A percentile compares a stretch with the other conserved stretches of the same genome.
These are phyloP conservation scores for Debaryomyces singareniensis DNA, from an alignment of 1,139 yeast species.

Conservation along the genomic window DNA sequence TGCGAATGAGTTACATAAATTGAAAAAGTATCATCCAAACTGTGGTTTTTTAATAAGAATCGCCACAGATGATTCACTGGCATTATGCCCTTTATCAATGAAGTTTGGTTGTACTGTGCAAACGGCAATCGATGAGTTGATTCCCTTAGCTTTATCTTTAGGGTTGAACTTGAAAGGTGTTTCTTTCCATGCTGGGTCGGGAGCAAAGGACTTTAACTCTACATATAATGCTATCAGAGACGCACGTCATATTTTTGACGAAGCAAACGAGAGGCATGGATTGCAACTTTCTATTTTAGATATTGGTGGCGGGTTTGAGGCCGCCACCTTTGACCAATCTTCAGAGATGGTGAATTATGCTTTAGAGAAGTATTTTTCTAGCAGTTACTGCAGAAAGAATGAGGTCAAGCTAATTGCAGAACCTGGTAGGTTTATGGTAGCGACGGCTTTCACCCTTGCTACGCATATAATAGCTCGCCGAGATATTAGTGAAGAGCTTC, in stretches of 20 bases:
- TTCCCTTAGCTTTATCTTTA: constrained; percentile 57
- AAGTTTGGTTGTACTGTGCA: constrained; percentile 79
- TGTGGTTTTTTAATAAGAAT: constrained; percentile 73
- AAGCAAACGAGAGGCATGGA: constrained; percentile 40
- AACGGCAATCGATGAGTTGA: constrained; percentile 45
- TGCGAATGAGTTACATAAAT: constrained; percentile 73
- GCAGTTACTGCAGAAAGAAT: constrained; percentile 17
- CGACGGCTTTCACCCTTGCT: constrained; percentile 81
- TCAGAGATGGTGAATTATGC: constrained; percentile 54
- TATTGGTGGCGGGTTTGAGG: constrained; percentile 92
- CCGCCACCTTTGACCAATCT: constrained; percentile 56
- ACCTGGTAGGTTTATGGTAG: constrained; percentile 89
- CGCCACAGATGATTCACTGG: constrained; percentile 83
- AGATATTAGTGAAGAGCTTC: constrained; percentile 18
- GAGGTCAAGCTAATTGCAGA: constrained; percentile 72
- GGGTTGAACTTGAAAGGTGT: constrained; percentile 71
- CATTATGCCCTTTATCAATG: constrained; percentile 81
- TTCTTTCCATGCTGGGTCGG: constrained; percentile 95
- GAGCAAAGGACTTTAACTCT: constrained; percentile 71
- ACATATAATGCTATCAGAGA: constrained; percentile 69
- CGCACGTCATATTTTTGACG: constrained; percentile 64
- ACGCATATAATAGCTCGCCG: constrained; percentile 82
- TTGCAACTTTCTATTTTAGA: constrained; percentile 47
- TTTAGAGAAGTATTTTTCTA: constrained; percentile 55
- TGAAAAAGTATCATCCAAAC: constrained; percentile 59